Percentiles rank a stretch among this genome's conserved stretches.
Evolutionary conservation across 2,329 filamentous ascomycete species (phyloP).

Genomic region (Leptographium procerum): DNA sequence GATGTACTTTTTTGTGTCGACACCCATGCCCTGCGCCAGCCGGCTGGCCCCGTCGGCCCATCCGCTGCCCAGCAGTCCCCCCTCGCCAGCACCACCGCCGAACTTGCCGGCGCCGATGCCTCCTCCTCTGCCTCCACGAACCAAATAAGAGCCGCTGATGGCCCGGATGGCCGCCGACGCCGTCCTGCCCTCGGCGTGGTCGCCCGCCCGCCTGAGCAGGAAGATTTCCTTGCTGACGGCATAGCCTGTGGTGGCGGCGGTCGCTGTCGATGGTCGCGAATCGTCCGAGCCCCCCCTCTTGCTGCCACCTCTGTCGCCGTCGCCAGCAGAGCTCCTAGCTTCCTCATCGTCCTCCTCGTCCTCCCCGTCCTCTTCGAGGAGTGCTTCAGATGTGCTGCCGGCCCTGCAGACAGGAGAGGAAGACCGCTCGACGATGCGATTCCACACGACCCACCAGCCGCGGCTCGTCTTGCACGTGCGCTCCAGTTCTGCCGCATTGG

Average conservation of each 20-base stretch:
- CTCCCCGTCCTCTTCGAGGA: slow-evolving; percentile 4
- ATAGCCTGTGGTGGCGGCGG: slow-evolving; percentile 9
- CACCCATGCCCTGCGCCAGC: slow-evolving; percentile 61
- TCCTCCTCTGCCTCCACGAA: slow-evolving; percentile 32
- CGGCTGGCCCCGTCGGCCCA: slow-evolving; percentile 46
- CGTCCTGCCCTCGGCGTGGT: slow-evolving; percentile 29
- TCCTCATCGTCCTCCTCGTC: neutral
- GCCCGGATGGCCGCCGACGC: slow-evolving; percentile 15
- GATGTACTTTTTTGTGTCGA: slow-evolving; percentile 66
- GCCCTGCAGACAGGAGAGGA: neutral
- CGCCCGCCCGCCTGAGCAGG: slow-evolving; percentile 47
- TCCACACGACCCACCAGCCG: slow-evolving; percentile 63
- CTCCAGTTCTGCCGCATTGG: slow-evolving; percentile 36
- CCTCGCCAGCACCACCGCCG: slow-evolving; percentile 10
- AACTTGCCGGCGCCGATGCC: slow-evolving; percentile 14
- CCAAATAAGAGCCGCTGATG: slow-evolving; percentile 9
- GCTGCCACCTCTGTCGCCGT: neutral
- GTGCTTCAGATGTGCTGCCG: neutral
- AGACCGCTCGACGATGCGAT: slow-evolving; percentile 36
- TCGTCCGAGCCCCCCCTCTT: neutral
- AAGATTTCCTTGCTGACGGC: slow-evolving; percentile 47
- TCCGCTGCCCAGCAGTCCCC: slow-evolving; percentile 13
- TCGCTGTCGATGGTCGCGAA: neutral
- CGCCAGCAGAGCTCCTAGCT: neutral
- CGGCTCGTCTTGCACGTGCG: slow-evolving; percentile 54